Evolutionary conservation across 495 filamentous ascomycete genomes (phyloP).

Genomic region (Tuber indicum): DNA sequence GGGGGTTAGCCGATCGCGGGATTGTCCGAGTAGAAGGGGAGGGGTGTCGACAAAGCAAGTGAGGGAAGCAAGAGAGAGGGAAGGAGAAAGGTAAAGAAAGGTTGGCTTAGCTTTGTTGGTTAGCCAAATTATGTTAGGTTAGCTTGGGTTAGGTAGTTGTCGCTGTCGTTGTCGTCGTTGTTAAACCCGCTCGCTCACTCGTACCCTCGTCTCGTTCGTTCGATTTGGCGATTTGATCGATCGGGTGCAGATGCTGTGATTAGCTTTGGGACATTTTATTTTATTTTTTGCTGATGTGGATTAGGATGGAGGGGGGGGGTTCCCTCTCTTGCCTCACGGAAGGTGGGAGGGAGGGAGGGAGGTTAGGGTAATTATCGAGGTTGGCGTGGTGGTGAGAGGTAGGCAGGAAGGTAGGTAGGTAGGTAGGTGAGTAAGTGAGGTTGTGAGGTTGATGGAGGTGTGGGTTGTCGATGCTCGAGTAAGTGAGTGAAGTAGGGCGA

Average conservation of each 20-base stretch:
- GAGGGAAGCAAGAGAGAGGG: not conserved
- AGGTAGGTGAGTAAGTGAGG: not conserved
- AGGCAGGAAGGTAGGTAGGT: not conserved
- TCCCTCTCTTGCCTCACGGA: not conserved
- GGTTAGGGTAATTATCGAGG: not conserved
- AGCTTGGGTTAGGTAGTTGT: not conserved
- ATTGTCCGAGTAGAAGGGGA: not conserved
- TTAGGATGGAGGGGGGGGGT: not conserved
- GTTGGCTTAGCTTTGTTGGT: constrained; percentile 1
- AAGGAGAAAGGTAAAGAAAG: not conserved
- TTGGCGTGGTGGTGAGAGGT: constrained; percentile 1
- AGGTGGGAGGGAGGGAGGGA: not conserved
- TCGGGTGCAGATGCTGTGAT: constrained; percentile 26
- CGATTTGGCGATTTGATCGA: constrained; percentile 39
- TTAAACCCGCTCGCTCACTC: constrained; percentile 1
- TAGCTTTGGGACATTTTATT: not conserved
- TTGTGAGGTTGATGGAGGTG: constrained; percentile 1
- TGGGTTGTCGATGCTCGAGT: constrained; percentile 2
- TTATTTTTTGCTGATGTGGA: constrained; percentile 2
- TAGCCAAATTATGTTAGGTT: not conserved
- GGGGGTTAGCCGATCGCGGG: not conserved
- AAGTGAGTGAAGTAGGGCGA: not conserved
- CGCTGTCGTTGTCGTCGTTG: not conserved
- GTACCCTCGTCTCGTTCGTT: constrained; percentile 2
- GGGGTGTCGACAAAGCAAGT: not conserved